phyloP scores from a whole-genome alignment of 495 filamentous ascomycete species.

The Amphirosellinia nigrospora region DNA sequence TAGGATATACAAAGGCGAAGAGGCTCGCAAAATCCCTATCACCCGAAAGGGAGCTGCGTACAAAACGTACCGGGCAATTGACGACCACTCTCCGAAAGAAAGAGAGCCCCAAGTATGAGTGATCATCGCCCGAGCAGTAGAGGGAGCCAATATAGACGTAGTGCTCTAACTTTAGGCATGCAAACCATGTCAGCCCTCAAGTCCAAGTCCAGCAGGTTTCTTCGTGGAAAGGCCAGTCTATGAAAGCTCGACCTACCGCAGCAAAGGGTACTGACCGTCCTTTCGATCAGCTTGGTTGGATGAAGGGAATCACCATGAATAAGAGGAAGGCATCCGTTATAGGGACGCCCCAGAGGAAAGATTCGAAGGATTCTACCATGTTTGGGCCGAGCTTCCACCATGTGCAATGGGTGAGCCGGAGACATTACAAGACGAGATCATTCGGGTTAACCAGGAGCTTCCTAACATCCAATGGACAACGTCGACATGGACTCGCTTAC shows the following conservation, averaged over 20 bases:
- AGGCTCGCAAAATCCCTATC: slow-evolving; percentile 68
- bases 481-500: slow-evolving; percentile 78
- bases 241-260: slow-evolving; percentile 64
- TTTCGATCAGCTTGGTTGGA: slow-evolving; percentile 78
- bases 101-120: slow-evolving; percentile 56
- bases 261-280: slow-evolving; percentile 66
- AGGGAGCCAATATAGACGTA: slow-evolving; percentile 44
- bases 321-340: slow-evolving; percentile 54
- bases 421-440: slow-evolving; percentile 85
- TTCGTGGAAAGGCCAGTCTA: slow-evolving; percentile 61
- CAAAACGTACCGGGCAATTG: slow-evolving; percentile 74
- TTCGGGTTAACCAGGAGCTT: slow-evolving; percentile 80
- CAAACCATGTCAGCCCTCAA: slow-evolving; percentile 46
- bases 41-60: slow-evolving; percentile 87
- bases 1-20: slow-evolving; percentile 80
- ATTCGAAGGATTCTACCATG: slow-evolving; percentile 50
- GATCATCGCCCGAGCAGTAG: slow-evolving; percentile 53
- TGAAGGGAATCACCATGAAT: slow-evolving; percentile 88
- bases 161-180: slow-evolving; percentile 53
- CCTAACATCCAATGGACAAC: slow-evolving; percentile 87
- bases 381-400: slow-evolving; percentile 52
- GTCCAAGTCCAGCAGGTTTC: slow-evolving; percentile 42
- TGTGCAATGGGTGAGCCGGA: slow-evolving; percentile 74
- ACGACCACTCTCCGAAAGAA: slow-evolving; percentile 56
- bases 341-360: slow-evolving; percentile 41